A percentile compares a stretch with the other conserved stretches of the same genome.
These are phyloP conservation scores for Panaeolus papilionaceus DNA, from an alignment of 768 basidiomycete genomes.

Conservation along the genomic window DNA sequence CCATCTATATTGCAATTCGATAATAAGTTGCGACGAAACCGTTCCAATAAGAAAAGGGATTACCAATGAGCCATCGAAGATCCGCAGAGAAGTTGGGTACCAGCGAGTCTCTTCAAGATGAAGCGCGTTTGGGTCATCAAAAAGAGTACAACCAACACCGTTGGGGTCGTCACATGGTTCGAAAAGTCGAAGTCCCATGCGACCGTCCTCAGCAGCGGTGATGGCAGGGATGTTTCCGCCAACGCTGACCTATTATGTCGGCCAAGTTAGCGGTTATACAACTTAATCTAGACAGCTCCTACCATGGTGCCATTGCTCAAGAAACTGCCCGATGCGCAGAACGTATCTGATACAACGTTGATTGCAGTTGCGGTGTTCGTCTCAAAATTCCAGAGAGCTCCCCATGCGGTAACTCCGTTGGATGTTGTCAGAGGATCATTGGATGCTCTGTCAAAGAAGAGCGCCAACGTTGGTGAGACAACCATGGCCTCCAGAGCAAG, in stretches of 20 bases:
- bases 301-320: slow-evolving; percentile 49
- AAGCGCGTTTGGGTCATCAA: slow-evolving; percentile 41
- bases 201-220: slow-evolving; percentile 36
- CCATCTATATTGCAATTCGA: slow-evolving; percentile 27
- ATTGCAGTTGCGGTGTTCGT: slow-evolving; percentile 45
- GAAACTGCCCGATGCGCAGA: slow-evolving; percentile 49
- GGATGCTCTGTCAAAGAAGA: slow-evolving; percentile 30
- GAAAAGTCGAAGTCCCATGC: slow-evolving; percentile 45
- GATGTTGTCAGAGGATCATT: slow-evolving; percentile 44
- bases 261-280: neutral
- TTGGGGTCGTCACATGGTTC: slow-evolving; percentile 42
- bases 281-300: slow-evolving; percentile 16
- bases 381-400: slow-evolving; percentile 45
- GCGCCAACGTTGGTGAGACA: slow-evolving; percentile 30
- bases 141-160: slow-evolving; percentile 38
- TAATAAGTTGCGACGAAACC: neutral
- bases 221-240: slow-evolving; percentile 37
- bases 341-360: slow-evolving; percentile 43
- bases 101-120: slow-evolving; percentile 45
- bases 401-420: slow-evolving; percentile 51
- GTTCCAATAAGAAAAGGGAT: slow-evolving; percentile 25
- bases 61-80: slow-evolving; percentile 40
- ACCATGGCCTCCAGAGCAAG: slow-evolving; percentile 32
- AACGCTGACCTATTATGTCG: slow-evolving; percentile 33
- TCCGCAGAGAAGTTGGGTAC: slow-evolving; percentile 45